A percentile compares a stretch with the other conserved stretches of the same genome.
phyloP scores from a whole-genome alignment of 2,329 filamentous ascomycete species.

The Elsinoe perseae region DNA sequence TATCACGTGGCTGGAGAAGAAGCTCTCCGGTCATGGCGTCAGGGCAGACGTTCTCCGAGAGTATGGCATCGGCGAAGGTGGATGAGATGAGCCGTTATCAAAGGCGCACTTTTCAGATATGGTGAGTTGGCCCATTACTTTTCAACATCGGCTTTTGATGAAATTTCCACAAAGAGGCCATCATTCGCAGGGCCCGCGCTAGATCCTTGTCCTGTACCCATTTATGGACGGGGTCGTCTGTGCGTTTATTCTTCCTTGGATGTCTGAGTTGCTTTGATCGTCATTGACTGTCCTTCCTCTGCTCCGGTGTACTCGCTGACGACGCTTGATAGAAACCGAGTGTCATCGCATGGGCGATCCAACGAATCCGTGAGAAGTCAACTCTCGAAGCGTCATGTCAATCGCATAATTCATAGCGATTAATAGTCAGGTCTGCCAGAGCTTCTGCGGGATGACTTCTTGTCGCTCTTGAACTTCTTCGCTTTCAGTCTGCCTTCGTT shows the following conservation, averaged over 20 bases:
- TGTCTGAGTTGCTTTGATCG: constrained; percentile 27
- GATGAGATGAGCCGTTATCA: too few species aligned
- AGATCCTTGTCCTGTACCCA: constrained; percentile 36
- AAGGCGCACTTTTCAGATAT: not conserved
- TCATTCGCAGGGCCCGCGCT: constrained; percentile 83
- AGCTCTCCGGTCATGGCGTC: not conserved
- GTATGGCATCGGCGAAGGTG: not conserved
- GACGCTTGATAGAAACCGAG: not conserved
- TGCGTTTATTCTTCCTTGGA: constrained; percentile 36
- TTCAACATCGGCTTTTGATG: constrained; percentile 47
- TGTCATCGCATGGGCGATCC: too few species aligned
- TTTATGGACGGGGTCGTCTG: constrained; percentile 27
- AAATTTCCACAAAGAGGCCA: constrained; percentile 51
- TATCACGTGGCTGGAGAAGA: not conserved
- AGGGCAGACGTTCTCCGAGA: not conserved
- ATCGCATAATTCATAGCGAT: constrained; percentile 6
- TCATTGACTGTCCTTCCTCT: not conserved
- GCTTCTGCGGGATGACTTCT: constrained; percentile 49
- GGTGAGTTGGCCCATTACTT: not conserved
- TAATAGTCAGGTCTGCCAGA: constrained; percentile 28
- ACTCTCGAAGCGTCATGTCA: not conserved
- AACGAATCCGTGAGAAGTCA: too few species aligned
- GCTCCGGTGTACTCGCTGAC: not conserved
- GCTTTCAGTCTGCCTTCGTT: constrained; percentile 50
- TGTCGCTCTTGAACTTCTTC: constrained; percentile 55